These are phyloP conservation scores for Pyrenochaeta sp. DNA, from an alignment of 2,329 filamentous ascomycete species.

Conservation along the genomic window DNA sequence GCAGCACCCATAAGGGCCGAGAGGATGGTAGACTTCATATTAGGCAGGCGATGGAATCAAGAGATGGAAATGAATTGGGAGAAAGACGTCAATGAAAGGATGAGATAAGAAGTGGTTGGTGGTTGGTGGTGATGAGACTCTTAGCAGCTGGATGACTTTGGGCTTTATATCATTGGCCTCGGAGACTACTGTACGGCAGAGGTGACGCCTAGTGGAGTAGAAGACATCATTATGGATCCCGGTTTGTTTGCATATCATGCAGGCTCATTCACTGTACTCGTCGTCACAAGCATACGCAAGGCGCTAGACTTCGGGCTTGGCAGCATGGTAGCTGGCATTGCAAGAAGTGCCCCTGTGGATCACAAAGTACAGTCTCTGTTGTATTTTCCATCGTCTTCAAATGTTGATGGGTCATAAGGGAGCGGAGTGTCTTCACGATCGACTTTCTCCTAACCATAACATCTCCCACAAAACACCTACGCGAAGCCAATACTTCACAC, in stretches of 20 bases:
- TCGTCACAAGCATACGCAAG: slow-evolving; percentile 25
- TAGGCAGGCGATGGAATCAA: slow-evolving; percentile 5
- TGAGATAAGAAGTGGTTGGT: slow-evolving; percentile 6
- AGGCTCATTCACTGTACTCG: slow-evolving; percentile 1
- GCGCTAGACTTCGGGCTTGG: slow-evolving; percentile 13
- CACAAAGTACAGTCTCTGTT: no score
- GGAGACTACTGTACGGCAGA: not conserved
- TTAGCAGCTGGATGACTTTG: not conserved
- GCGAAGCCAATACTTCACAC: no score
- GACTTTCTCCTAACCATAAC: not conserved
- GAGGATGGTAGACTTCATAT: slow-evolving; percentile 31
- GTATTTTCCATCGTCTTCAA: not conserved
- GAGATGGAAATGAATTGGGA: not conserved
- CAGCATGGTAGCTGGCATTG: not conserved
- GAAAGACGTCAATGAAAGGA: slow-evolving; percentile 3
- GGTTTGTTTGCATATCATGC: slow-evolving; percentile 1
- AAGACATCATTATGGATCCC: not conserved
- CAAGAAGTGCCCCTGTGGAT: not conserved
- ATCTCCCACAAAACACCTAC: not conserved
- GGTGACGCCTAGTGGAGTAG: not conserved
- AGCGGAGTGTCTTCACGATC: not conserved
- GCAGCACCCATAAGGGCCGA: slow-evolving; percentile 35
- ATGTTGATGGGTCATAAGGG: not conserved
- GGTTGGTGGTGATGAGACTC: slow-evolving; percentile 1
- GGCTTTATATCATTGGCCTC: slow-evolving; percentile 2